Conservation (phyloP, 495 filamentous ascomycete genomes). For the Chaetomium cochliodes region DNA sequence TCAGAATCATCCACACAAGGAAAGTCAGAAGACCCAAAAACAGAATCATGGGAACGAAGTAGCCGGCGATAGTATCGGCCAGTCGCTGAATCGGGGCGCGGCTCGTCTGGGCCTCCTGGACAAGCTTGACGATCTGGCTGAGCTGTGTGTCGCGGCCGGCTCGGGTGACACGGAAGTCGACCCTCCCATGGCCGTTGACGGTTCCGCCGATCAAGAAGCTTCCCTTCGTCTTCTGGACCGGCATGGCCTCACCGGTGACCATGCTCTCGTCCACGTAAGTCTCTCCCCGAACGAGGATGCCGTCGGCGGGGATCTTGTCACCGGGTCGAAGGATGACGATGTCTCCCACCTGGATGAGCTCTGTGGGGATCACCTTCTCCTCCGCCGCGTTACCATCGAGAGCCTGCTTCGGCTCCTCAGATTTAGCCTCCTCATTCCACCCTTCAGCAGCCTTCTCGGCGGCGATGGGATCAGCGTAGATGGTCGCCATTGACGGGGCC, state of each 20-base stretch:
- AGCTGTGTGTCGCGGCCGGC: constrained; percentile 94
- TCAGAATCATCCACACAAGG: constrained; percentile 90
- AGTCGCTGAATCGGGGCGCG: constrained; percentile 93
- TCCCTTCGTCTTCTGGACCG: constrained; percentile 82
- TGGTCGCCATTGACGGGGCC: constrained; percentile 93
- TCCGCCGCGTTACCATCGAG: constrained; percentile 61
- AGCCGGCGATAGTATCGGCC: constrained; percentile 87
- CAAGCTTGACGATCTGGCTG: constrained; percentile 94
- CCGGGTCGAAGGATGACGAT: constrained; percentile 90
- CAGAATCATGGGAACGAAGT: constrained; percentile 90
- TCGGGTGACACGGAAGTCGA: constrained; percentile 91
- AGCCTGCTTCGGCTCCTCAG: constrained; percentile 47
- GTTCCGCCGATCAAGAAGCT: constrained; percentile 87
- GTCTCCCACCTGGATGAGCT: constrained; percentile 92
- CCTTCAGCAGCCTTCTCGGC: constrained; percentile 83
- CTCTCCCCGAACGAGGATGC: constrained; percentile 80
- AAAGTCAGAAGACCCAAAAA: constrained; percentile 83
- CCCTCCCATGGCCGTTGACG: constrained; percentile 85
- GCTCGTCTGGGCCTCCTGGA: constrained; percentile 93
- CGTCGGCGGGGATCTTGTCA: constrained; percentile 96
- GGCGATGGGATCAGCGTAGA: constrained; percentile 95
- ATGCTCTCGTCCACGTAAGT: constrained; percentile 96
- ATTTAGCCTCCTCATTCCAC: constrained; percentile 54
- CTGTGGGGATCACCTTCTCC: constrained; percentile 83
- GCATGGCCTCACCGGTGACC: constrained; percentile 96